Percentiles rank a stretch among this genome's conserved stretches.
Conservation (phyloP, 805 yeast species). For the Kuraishia hungarica region DNA sequence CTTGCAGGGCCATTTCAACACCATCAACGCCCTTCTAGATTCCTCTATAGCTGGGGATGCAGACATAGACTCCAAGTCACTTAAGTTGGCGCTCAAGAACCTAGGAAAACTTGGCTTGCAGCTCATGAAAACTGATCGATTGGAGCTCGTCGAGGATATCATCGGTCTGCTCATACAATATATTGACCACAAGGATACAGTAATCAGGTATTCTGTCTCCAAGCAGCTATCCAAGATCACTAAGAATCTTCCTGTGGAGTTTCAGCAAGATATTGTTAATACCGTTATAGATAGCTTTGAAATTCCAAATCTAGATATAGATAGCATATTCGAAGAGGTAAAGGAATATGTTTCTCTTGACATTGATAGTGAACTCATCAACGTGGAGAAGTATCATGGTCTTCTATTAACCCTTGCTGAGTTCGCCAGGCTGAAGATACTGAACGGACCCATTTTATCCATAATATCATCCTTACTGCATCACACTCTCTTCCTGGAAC, state of each 20-base stretch:
- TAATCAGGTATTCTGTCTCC: slow-evolving; percentile 57
- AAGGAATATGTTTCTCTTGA: slow-evolving; percentile 1
- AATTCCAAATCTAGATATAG: slow-evolving; percentile 9
- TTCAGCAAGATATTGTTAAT: slow-evolving; percentile 32
- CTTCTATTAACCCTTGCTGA: slow-evolving; percentile 51
- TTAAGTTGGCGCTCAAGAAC: slow-evolving; percentile 20
- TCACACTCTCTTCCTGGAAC: slow-evolving; percentile 47
- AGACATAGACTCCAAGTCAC: slow-evolving; percentile 4
- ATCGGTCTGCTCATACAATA: slow-evolving; percentile 37
- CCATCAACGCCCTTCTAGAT: neutral
- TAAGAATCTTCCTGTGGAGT: slow-evolving; percentile 18
- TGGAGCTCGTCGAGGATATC: slow-evolving; percentile 35
- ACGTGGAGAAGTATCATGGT: slow-evolving; percentile 46
- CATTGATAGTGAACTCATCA: slow-evolving; percentile 23
- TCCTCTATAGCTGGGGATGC: neutral
- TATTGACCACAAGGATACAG: slow-evolving; percentile 40
- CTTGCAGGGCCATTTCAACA: slow-evolving; percentile 7
- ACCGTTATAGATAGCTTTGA: slow-evolving; percentile 26
- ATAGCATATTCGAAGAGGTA: neutral
- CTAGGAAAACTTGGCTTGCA: slow-evolving; percentile 30
- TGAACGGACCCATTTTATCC: slow-evolving; percentile 15
- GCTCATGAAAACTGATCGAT: slow-evolving; percentile 16
- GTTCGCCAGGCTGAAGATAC: slow-evolving; percentile 15
- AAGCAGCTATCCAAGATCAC: slow-evolving; percentile 51
- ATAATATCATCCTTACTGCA: slow-evolving; percentile 29